Percentiles rank a stretch among this genome's conserved stretches.
Evolutionary conservation across 352 stramenopile genomes (phyloP).

Genomic region (Poterioochromonas sp.): DNA sequence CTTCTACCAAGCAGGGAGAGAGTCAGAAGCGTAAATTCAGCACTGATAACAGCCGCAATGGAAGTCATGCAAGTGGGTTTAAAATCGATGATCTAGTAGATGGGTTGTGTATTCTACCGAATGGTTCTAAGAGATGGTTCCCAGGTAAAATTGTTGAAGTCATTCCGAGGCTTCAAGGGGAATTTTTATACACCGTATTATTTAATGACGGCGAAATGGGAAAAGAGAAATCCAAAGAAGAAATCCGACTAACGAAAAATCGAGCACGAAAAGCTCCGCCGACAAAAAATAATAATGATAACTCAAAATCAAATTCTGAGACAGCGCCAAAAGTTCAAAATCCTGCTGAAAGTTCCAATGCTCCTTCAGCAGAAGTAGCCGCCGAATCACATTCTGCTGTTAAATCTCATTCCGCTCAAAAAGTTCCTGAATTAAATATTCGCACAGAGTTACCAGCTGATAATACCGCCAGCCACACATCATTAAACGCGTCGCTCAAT

Average conservation of each 20-base stretch:
- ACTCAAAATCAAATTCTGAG: too few species aligned
- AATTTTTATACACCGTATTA: neutral
- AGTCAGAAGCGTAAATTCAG: too few species aligned
- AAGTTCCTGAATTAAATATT: neutral
- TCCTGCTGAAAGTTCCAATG: neutral
- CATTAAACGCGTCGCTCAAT: neutral
- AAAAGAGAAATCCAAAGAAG: too few species aligned
- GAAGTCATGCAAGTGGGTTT: too few species aligned
- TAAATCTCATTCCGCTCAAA: neutral
- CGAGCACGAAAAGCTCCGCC: neutral
- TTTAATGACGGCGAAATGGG: slow-evolving; percentile 22
- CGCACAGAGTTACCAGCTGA: neutral
- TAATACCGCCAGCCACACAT: neutral
- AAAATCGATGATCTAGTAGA: slow-evolving; percentile 19
- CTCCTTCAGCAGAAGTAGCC: neutral
- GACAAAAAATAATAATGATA: neutral
- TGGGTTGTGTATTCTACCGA: neutral
- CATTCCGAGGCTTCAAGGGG: neutral
- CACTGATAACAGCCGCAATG: too few species aligned
- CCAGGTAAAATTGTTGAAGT: neutral
- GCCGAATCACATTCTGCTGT: neutral
- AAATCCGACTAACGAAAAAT: slow-evolving; percentile 23
- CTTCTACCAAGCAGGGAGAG: too few species aligned
- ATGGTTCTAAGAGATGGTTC: slow-evolving; percentile 27
- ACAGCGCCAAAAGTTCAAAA: too few species aligned